Percentiles rank a stretch among this genome's conserved stretches.
Conservation (phyloP, 768 basidiomycete species). For the Rhizopogon salebrosus region DNA sequence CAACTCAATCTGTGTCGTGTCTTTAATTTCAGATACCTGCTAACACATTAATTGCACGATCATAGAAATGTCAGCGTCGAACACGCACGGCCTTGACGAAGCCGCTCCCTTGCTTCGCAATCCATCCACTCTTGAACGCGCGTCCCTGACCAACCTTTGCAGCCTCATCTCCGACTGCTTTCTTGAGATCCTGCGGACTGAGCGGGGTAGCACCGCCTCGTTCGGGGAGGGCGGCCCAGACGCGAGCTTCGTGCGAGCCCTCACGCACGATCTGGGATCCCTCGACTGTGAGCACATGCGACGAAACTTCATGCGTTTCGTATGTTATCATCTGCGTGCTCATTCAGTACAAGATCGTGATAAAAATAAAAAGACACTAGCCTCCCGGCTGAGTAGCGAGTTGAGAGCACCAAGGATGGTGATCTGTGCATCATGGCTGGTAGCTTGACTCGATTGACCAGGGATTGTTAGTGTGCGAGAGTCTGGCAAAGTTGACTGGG, state of each 20-base stretch:
- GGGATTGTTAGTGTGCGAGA: conserved; percentile 66
- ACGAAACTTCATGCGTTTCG: conserved; percentile 68
- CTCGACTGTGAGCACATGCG: conserved; percentile 76
- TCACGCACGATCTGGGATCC: conserved; percentile 70
- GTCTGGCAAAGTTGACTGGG: conserved; percentile 52
- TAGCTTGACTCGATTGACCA: conserved; percentile 50
- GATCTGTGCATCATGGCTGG: conserved; percentile 74
- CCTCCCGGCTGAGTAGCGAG: conserved; percentile 83
- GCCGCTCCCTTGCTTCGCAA: conserved; percentile 82
- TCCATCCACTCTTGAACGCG: conserved; percentile 98
- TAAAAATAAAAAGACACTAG: conserved; percentile 28
- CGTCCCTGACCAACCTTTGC: conserved; percentile 92
- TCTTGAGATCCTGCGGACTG: conserved; percentile 63
- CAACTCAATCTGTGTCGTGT: conserved; percentile 72
- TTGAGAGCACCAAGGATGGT: conserved; percentile 87
- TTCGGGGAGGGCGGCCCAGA: conserved; percentile 78
- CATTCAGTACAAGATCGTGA: conserved; percentile 9
- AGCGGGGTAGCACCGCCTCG: conserved; percentile 70
- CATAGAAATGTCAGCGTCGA: neutral
- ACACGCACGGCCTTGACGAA: conserved; percentile 78
- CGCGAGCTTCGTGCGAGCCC: conserved; percentile 93
- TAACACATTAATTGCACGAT: conserved; percentile 3
- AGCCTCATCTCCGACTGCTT: conserved; percentile 76
- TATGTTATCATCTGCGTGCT: conserved; percentile 72
- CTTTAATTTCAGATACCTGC: conserved; percentile 62